Evolutionary conservation across 257 asterid species (phyloP).

Genomic region (Verbascum thapsus): DNA sequence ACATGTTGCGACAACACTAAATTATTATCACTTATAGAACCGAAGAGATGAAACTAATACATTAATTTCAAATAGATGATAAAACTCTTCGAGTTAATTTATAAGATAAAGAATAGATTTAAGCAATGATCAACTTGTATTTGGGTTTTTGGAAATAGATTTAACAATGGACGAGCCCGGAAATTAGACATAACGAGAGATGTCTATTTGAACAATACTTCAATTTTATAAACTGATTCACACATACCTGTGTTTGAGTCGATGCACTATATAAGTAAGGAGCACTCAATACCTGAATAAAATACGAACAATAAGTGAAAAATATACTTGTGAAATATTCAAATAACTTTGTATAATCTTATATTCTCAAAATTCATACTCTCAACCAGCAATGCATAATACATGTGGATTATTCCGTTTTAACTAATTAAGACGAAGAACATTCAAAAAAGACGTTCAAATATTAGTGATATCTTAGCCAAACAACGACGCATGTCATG

Average conservation of each 20-base stretch:
- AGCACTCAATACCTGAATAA: conserved; percentile 66
- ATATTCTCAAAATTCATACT: no score
- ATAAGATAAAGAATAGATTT: no score
- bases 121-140: no score
- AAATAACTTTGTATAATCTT: neutral
- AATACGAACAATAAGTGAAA: neutral
- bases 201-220: neutral
- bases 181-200: neutral
- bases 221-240: neutral
- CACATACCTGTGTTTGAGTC: conserved; percentile 41
- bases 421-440: neutral
- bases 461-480: neutral
- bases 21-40: no score
- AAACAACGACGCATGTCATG: conserved; percentile 2
- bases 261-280: conserved; percentile 51
- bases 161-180: no score
- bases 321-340: conserved; percentile 20
- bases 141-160: no score
- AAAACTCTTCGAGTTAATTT: no score
- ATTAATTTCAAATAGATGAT: no score
- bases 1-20: no score
- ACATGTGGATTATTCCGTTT: no score
- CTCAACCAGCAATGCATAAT: no score
- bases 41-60: no score
- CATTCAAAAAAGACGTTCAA: neutral